These are phyloP conservation scores for Tetrapyrgos nigripes DNA, from an alignment of 1,284 basidiomycete genomes.

Conservation along the genomic window DNA sequence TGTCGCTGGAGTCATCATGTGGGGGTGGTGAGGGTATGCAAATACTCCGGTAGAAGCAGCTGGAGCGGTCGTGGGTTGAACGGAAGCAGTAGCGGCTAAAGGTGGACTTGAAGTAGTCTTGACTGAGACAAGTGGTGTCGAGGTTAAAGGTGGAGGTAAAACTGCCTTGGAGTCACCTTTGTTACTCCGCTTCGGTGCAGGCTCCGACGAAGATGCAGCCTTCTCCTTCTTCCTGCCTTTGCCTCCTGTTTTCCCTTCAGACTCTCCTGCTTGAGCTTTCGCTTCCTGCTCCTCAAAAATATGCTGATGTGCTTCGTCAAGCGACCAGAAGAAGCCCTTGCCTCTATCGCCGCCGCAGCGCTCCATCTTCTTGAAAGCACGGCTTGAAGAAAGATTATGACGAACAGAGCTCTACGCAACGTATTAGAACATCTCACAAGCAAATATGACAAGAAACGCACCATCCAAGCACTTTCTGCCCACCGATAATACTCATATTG, in stretches of 20 bases:
- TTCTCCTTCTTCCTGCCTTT: conserved; percentile 60
- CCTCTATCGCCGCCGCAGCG: conserved; percentile 85
- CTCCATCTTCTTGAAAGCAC: conserved; percentile 87
- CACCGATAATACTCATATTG: conserved; percentile 90
- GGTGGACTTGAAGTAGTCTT: conserved; percentile 28
- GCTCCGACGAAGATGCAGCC: conserved; percentile 52
- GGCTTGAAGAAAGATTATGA: conserved; percentile 89
- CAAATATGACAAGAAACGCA: conserved; percentile 42
- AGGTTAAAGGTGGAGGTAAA: conserved; percentile 71
- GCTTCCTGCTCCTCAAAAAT: conserved; percentile 72
- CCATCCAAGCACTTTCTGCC: conserved; percentile 89
- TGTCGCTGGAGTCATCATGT: conserved; percentile 26
- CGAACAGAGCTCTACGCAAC: conserved; percentile 82
- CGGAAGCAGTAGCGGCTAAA: neutral
- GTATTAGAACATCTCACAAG: conserved; percentile 19
- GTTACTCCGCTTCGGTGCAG: conserved; percentile 68
- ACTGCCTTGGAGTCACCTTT: conserved; percentile 63
- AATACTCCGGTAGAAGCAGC: conserved; percentile 29
- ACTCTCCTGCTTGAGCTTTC: conserved; percentile 46
- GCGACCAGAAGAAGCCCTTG: conserved; percentile 90
- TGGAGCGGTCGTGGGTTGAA: neutral
- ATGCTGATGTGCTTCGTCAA: conserved; percentile 77
- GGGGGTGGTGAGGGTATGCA: conserved; percentile 42
- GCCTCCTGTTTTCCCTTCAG: conserved; percentile 36
- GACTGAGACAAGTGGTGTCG: conserved; percentile 54